These are phyloP conservation scores for Myxozyma mucilagina DNA, from an alignment of 805 yeast species.

Conservation along the genomic window DNA sequence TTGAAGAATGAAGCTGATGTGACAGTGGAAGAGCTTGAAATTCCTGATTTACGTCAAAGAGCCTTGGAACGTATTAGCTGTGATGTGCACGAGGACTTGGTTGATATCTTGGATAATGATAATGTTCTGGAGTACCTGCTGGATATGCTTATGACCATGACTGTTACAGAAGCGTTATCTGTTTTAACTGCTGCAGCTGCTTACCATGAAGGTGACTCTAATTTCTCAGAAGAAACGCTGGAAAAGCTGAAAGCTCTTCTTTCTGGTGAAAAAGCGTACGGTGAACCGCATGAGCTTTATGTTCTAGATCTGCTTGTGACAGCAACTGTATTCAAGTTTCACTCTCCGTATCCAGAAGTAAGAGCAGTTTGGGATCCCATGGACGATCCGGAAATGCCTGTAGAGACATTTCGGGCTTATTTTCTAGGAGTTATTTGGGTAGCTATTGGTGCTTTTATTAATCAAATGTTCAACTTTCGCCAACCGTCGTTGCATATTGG, in stretches of 20 bases:
- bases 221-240: slow-evolving; percentile 45
- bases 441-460: slow-evolving; percentile 59
- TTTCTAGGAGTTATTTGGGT: slow-evolving; percentile 54
- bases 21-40: slow-evolving; percentile 11
- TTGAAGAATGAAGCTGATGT: slow-evolving; percentile 20
- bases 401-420: slow-evolving; percentile 57
- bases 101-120: slow-evolving; percentile 12
- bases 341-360: slow-evolving; percentile 61
- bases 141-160: slow-evolving; percentile 43
- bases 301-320: slow-evolving; percentile 29
- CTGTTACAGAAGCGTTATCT: slow-evolving; percentile 41
- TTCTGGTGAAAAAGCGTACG: slow-evolving; percentile 17
- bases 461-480: slow-evolving; percentile 57
- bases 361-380: slow-evolving; percentile 60
- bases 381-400: slow-evolving; percentile 51
- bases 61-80: slow-evolving; percentile 15
- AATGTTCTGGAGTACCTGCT: slow-evolving; percentile 43
- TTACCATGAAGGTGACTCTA: slow-evolving; percentile 48
- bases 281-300: slow-evolving; percentile 14
- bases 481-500: slow-evolving; percentile 57
- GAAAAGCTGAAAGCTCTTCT: slow-evolving; percentile 35
- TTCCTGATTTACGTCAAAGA: slow-evolving; percentile 21
- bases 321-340: slow-evolving; percentile 16
- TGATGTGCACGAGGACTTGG: slow-evolving; percentile 15
- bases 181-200: slow-evolving; percentile 43